Percentiles rank a stretch among this genome's conserved stretches.
These are phyloP conservation scores for Picochlorum sp. DNA, from an alignment of 139 green algal genomes.

Conservation along the genomic window DNA sequence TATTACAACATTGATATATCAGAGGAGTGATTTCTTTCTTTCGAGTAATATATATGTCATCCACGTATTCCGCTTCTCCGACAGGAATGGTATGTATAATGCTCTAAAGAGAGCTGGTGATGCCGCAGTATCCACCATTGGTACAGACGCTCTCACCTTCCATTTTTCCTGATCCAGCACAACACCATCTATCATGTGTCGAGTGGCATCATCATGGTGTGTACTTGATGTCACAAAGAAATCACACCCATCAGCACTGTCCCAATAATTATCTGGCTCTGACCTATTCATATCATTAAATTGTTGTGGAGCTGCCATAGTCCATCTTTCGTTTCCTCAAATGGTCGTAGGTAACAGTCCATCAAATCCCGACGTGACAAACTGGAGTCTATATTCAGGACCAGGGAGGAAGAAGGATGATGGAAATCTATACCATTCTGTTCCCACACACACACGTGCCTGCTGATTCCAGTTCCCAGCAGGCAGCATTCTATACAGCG, in stretches of 20 bases:
- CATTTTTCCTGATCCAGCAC: constrained; percentile 8
- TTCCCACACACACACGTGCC: constrained; percentile 52
- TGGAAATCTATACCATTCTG: constrained; percentile 77
- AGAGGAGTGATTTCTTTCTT: constrained; percentile 2
- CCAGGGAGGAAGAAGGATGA: constrained; percentile 72
- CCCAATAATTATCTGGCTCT: constrained; percentile 34
- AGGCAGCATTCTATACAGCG: constrained; percentile 26
- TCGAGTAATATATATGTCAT: constrained; percentile 32
- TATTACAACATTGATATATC: constrained; percentile 9
- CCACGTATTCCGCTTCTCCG: constrained; percentile 9
- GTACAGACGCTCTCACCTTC: constrained; percentile 12
- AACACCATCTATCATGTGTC: not conserved
- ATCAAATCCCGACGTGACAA: constrained; percentile 63
- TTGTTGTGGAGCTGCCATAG: constrained; percentile 30
- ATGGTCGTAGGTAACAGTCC: constrained; percentile 39
- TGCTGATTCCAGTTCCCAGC: not conserved
- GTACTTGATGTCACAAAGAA: constrained; percentile 30
- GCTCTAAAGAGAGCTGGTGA: constrained; percentile 32
- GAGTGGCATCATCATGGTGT: not conserved
- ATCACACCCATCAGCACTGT: constrained; percentile 13
- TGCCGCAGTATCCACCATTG: constrained; percentile 27
- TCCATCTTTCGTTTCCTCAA: constrained; percentile 39
- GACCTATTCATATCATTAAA: constrained; percentile 54
- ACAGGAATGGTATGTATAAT: constrained; percentile 45
- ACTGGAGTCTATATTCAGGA: constrained; percentile 45